Base-by-base conservation (phyloP, 345 rosid species). In the Rhodamnia argentea region DNA sequence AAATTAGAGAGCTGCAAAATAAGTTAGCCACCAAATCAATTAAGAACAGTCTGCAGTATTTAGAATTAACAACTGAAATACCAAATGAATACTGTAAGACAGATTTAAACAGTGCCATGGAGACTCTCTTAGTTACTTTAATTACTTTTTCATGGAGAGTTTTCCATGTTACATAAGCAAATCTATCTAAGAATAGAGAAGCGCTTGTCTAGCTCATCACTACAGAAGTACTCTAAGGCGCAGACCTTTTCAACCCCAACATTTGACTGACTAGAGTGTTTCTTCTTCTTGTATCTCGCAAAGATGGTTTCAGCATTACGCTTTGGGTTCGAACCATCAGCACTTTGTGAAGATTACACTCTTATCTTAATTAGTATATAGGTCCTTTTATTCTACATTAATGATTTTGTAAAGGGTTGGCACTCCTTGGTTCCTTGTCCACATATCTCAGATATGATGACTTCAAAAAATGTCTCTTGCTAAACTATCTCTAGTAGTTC, bases 1-100 rank as follows among this genome's bases (percentile, higher is more conserved):
- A 96, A 82, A 85, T 93, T 96, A 82, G 99, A 87, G 50, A 97
- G 91, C 99, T 97, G 88, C 52, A 88, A 22, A 29, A 85, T 10
- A 56, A 86, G 24, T 70, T 70, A 70, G 78, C 78, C 78, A 32
- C 0, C 44, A 32, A 32, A 70, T 70, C 78, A 70, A 9, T 70
- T 32, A 88, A 42, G 37, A 52, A 51, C 74, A 52, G n/a, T 24
- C 7, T 84, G 5, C 70, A 82, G 47, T 24, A 40, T 50, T 75
- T 13, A 56, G 52, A 47, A 85, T 0, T 86, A 76, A 54, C 14
- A 6, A 6, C 53, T 64, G 22, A 32, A 64, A 26, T 58, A 58
- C 64, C 56, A 37, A 37, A 37, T 37, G 40, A 2, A 2, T 37
- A 37, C 40, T 2, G 40, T 37, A 37, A 37, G 3, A 37, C 40